Base-by-base conservation (phyloP, 108 stramenopile genomes). In the Skeletonema potamos region DNA sequence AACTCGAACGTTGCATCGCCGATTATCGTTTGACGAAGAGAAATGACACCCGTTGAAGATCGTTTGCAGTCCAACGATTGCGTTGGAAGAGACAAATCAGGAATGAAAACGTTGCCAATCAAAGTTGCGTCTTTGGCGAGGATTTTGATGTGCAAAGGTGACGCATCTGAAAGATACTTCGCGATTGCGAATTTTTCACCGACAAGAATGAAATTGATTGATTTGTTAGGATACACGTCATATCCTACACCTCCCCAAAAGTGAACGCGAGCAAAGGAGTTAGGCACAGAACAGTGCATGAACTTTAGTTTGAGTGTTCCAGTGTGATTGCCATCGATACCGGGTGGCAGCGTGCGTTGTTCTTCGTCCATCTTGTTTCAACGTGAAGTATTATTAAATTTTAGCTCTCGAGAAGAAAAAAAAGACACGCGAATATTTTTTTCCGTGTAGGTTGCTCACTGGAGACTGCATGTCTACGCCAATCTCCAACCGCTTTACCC, bases 161-260 rank as follows among this genome's bases (percentile, higher is more conserved):
- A 80, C 2, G 79, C 79, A 68, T 80, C 79, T 29, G 30, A 57
- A n/a, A 80, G 48, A 56, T 80, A 80, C 18, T 27, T 68, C 3
- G 64, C 30, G 1, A 80, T 22, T 26, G 54, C 66, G 13, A 13
- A 15, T 28, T 43, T 22, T 51, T 51, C 48, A 3, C 79, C 79
- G 29, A 80, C 43, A 13, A 80, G 43, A 22, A 1, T 9, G 22
- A 8, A 51, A 22, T 51, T 6, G 48, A 51, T 6, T 7, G 48
- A 51, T 8, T 17, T 0, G n/a, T 22, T 17, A 11, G 67, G 67
- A 43, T 58, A 56, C n/a, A 80, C 44, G 18, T 64, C 33, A 0
- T 27, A 36, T 2, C 43, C n/a, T 27, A n/a, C n/a, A 27, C 43
- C 66, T 24, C 79, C 79, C 79, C 79, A 80, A 60, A 80, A 80